Base-by-base conservation (phyloP, 345 rosid genomes). In the Populus alba region DNA sequence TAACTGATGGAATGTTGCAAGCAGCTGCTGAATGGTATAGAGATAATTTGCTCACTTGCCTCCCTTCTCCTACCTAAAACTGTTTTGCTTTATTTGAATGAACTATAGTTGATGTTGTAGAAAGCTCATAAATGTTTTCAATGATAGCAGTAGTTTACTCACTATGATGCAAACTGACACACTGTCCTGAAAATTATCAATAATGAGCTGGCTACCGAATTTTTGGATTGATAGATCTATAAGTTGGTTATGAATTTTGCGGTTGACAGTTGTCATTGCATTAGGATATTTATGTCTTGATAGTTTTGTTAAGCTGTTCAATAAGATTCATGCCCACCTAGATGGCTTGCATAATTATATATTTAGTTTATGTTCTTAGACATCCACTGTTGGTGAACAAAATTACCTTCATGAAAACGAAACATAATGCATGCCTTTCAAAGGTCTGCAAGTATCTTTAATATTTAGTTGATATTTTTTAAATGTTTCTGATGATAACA, bases 21-120 rank as follows among this genome's bases (percentile, higher is more conserved):
- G 89, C 94, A 76, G 98, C 99, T 81, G 80, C 97, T n/a, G 98
- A 96, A 84, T 90, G 99, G 98, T 94, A 90, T 75, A 77, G 39
- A 51, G n/a, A 41, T 67, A 33, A 25, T 35, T 38, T 69, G 25
- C 22, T 63, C 47, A 13, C 73, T 70, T 78, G 20, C 25, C 27
- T 62, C 33, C 38, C 62, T 75, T 31, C 27, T 45, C 47, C 53
- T n/a, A 35, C 45, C 8, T 16, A 15, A 62, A 77, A 18, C 27
- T n/a, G n/a, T 41, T 53, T 23, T 53, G 8, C 3, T n/a, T 62
- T 70, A 41, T 17, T 66, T 75, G 33, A 49, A 49, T 59, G 39
- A 76, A 51, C 35, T 35, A n/a, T 35, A 23, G 20, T 37, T 59
- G 61, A 6, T 35, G 18, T 63, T 43, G 23, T 31, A 67, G 6